Conservation (phyloP, 306 rosid species). For the Vigna radiata region DNA sequence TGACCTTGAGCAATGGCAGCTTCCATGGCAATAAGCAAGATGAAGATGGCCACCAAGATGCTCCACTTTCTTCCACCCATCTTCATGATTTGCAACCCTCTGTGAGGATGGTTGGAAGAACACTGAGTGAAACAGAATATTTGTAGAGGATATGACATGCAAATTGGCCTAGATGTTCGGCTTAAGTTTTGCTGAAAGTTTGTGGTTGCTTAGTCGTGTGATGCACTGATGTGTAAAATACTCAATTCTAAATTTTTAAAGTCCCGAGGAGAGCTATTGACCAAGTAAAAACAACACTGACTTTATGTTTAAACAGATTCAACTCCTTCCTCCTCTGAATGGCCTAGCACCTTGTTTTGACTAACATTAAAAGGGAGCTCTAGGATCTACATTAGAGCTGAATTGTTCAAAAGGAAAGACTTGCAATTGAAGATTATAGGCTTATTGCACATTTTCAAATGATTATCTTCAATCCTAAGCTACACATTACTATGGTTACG, state of each 20-base stretch:
- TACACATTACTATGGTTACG: no score
- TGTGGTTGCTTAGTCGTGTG: slow-evolving; percentile 38
- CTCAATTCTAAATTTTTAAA: slow-evolving; percentile 7
- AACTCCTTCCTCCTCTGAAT: no score
- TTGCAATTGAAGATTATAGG: no score
- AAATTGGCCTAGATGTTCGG: slow-evolving; percentile 45
- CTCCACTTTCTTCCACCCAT: slow-evolving; percentile 54
- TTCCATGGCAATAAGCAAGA: no score
- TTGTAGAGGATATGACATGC: slow-evolving; percentile 21
- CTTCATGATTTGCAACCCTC: slow-evolving; percentile 31
- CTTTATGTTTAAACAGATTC: neutral
- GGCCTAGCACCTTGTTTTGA: no score
- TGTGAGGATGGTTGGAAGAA: slow-evolving; percentile 37
- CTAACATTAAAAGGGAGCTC: no score
- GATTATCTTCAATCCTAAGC: no score
- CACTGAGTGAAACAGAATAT: slow-evolving; percentile 6
- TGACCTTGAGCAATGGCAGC: no score
- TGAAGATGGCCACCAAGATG: slow-evolving; percentile 46
- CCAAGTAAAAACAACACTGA: slow-evolving; percentile 26
- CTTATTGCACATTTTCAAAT: no score
- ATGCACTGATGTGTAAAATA: neutral
- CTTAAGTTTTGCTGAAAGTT: slow-evolving; percentile 47
- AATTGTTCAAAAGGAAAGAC: no score
- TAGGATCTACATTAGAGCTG: no score
- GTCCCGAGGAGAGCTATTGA: slow-evolving; percentile 22